Base-by-base conservation (phyloP, 2,329 filamentous ascomycete genomes). In the Penicillium nordicum region DNA sequence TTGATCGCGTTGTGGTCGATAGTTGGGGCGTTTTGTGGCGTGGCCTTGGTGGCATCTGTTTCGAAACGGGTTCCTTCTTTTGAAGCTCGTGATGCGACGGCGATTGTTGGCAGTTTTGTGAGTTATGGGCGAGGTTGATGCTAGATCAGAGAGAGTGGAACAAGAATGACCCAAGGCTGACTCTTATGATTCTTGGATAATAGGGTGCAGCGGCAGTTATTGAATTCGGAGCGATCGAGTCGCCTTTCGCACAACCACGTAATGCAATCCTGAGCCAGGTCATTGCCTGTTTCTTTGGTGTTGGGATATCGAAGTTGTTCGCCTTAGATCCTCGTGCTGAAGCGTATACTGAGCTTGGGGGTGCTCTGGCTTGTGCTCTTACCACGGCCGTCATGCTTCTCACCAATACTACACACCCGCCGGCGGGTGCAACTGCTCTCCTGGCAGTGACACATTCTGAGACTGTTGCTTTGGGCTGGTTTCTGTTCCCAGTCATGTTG, bases 151-250 rank as follows among this genome's bases (percentile, higher is more conserved):
- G 18, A 11, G 18, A 11, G 14, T 27, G 5, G 6, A 27, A 27
- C 4, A 34, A 11, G 38, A 32, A 27, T n/a, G 16, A 38, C 7
- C 34, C n/a, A 27, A 16, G 23, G 50, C 52, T 60, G 50, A 58
- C 43, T 23, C 5, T 6, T 10, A 36, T 14, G 27, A 8, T 16
- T 30, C 27, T 41, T 44, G 18, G 18, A 45, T 8, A 9, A 47
- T 38, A 88, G 86, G 88, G 88, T 50, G 88, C 88, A 5, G 85
- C 87, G 3, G 88, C 88, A 14, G 87, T 92, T n/a, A 81, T 92
- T 37, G 83, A 89, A 65, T 92, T 89, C 72, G 86, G 86, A 64
- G 80, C 84, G 45, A 86, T 90, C 63, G 84, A 88, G 48, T 87
- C 87, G 0, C 88, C 88, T 0, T 81, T 92, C 29, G 80, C 88